Percentiles rank a stretch among this genome's conserved stretches.
These are phyloP conservation scores for Citropsis articulata DNA, from an alignment of 345 rosid genomes.

Conservation along the genomic window DNA sequence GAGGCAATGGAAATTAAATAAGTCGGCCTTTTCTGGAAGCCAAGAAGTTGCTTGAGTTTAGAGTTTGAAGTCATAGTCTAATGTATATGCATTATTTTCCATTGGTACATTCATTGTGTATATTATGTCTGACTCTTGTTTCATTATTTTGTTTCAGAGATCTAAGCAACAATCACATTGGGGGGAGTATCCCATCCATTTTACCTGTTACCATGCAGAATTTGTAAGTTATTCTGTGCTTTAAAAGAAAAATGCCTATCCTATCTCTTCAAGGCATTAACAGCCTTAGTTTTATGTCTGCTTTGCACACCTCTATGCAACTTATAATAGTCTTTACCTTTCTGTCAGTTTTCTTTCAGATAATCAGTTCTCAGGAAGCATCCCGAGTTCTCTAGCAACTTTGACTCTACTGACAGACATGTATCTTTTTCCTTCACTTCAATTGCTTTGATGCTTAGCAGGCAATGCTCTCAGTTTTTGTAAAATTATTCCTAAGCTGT, in stretches of 20 bases:
- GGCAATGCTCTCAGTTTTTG: constrained; percentile 4
- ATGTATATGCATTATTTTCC: neutral
- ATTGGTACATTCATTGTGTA: neutral
- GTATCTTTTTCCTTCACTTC: constrained; percentile 36
- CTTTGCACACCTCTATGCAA: neutral
- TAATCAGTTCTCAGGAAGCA: constrained; percentile 87
- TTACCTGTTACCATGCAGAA: constrained; percentile 73
- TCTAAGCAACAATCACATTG: constrained; percentile 86
- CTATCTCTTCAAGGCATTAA: neutral
- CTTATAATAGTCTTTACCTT: constrained; percentile 39
- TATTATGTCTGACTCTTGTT: constrained; percentile 2
- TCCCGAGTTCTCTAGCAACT: constrained; percentile 74
- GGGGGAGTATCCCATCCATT: constrained; percentile 82
- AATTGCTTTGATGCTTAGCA: constrained; percentile 13
- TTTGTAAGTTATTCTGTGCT: constrained; percentile 40
- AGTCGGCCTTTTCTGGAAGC: neutral
- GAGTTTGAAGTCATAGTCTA: neutral
- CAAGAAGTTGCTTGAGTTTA: constrained; percentile 2
- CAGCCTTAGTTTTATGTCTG: neutral
- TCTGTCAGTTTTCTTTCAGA: constrained; percentile 86
- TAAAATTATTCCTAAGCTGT: neutral
- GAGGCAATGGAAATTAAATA: neutral
- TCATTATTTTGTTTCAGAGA: constrained; percentile 51
- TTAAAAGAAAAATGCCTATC: neutral
- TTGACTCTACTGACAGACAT: constrained; percentile 60